Base-by-base conservation (phyloP, 176 grass and related monocot species). In the Eragrostis curvula region DNA sequence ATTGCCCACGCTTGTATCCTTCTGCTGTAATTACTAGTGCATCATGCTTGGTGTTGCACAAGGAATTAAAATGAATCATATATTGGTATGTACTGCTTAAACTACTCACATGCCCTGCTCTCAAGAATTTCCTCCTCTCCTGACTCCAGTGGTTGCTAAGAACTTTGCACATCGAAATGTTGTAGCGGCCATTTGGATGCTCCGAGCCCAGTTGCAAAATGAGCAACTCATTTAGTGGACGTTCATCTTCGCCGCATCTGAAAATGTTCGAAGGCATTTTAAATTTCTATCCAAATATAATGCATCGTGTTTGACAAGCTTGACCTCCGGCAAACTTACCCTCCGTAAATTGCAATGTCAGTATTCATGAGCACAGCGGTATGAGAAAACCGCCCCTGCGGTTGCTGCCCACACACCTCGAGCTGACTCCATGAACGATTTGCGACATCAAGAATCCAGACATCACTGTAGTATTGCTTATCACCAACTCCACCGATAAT, bases 401-500 rank as follows among this genome's bases (percentile, higher is more conserved):
- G 93, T 69, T 85, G 91, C 75, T 95, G 93, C 55, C 97, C 97
- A 20, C 89, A 90, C 18, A 85, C 91, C 24, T 99, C 97, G 5
- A 99, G 91, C 27, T 90, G 97, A 64, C 59, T 87, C 97, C 97
- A 99, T 15, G 89, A 78, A 11, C 85, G 83, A 20, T 41, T 86
- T 18, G 78, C 18, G 24, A 89, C 73, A 90, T 99, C 97, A 68
- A 96, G 89, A 90, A 99, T 79, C 97, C 97, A 99, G 6, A 93
- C 91, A 87, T 99, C 97, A 11, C 87, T 99, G 46, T 99, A 99
- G 52, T 99, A 99, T 64, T 96, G 89, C 59, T 99, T 96, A 70
- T 99, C 96, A 27, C 96, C 93, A 74, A 99, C 96, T 85, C 96
- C 96, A 58, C 96, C 96, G 18, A 99, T 81, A 36, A 99, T 88